A percentile compares a stretch with the other conserved stretches of the same genome.
Evolutionary conservation across 2,329 filamentous ascomycete species (phyloP).

Genomic region (Calonectria hongkongensis): DNA sequence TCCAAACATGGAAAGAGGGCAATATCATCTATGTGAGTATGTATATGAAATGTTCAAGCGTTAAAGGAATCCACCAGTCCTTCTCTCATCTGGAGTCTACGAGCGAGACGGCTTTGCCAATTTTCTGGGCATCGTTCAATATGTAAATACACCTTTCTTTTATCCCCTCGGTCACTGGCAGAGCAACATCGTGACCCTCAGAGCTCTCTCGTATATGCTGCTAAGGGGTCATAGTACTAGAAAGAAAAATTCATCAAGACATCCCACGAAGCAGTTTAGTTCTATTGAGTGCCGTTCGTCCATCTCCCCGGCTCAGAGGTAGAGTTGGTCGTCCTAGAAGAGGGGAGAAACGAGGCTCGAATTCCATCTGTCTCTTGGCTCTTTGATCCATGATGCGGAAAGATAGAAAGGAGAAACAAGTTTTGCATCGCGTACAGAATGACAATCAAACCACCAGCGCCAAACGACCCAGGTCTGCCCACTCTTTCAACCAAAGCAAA

Average conservation of each 20-base stretch:
- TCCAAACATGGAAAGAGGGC: slow-evolving; percentile 8
- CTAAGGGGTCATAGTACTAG: slow-evolving; percentile 29
- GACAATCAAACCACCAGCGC: slow-evolving; percentile 57
- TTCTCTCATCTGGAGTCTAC: slow-evolving; percentile 34
- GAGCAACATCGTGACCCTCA: slow-evolving; percentile 37
- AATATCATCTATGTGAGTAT: slow-evolving; percentile 42
- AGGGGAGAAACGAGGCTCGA: slow-evolving; percentile 31
- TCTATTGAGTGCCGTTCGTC: slow-evolving; percentile 32
- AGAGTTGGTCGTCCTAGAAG: slow-evolving; percentile 13
- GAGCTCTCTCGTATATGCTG: slow-evolving; percentile 30
- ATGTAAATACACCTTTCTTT: slow-evolving; percentile 47
- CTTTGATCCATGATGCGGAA: slow-evolving; percentile 43
- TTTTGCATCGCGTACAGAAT: slow-evolving; percentile 53
- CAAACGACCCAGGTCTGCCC: slow-evolving; percentile 57
- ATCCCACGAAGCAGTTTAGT: slow-evolving; percentile 37
- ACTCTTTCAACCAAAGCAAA: slow-evolving; percentile 57
- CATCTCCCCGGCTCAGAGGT: not conserved
- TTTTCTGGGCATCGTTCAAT: slow-evolving; percentile 42
- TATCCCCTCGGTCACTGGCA: slow-evolving; percentile 32
- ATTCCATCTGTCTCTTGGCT: slow-evolving; percentile 38
- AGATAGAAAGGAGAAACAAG: slow-evolving; percentile 43
- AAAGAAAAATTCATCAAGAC: slow-evolving; percentile 38
- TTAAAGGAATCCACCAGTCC: slow-evolving; percentile 43
- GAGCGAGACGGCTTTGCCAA: slow-evolving; percentile 38
- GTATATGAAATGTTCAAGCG: slow-evolving; percentile 49